These are phyloP conservation scores for Ustilago trichophora DNA, from an alignment of 1,284 basidiomycete species.

Conservation along the genomic window DNA sequence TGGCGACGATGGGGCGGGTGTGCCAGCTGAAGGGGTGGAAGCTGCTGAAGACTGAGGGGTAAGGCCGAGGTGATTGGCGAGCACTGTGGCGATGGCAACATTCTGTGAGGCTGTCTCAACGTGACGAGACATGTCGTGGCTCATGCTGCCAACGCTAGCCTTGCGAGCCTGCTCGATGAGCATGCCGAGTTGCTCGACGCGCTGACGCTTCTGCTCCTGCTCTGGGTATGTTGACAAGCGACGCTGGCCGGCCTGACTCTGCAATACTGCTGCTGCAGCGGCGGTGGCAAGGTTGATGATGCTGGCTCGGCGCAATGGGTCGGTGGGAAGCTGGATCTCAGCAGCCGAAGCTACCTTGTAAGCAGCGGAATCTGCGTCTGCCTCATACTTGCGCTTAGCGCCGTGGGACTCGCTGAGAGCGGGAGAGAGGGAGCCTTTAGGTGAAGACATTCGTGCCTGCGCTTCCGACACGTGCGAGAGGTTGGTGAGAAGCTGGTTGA, in stretches of 20 bases:
- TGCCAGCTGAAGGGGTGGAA: constrained; percentile 16
- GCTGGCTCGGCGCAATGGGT: constrained; percentile 37
- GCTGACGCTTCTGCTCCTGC: constrained; percentile 45
- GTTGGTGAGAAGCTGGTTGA: constrained; percentile 29
- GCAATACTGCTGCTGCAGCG: constrained; percentile 40
- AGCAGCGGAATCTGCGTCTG: constrained; percentile 13
- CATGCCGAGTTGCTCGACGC: constrained; percentile 40
- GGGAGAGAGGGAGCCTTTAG: constrained; percentile 16
- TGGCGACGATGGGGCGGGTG: constrained; percentile 17
- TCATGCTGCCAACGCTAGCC: constrained; percentile 26
- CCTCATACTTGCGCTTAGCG: constrained; percentile 35
- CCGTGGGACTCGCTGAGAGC: constrained; percentile 3
- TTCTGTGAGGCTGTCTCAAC: constrained; percentile 28
- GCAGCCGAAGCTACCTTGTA: constrained; percentile 21
- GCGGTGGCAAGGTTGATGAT: constrained; percentile 49
- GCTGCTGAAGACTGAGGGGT: constrained; percentile 23
- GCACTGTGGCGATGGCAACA: constrained; percentile 32
- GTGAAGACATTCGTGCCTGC: constrained; percentile 19
- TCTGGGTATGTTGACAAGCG: constrained; percentile 26
- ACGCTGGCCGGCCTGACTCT: constrained; percentile 29
- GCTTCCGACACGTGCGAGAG: constrained; percentile 21
- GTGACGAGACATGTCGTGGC: constrained; percentile 21
- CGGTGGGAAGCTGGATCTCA: constrained; percentile 31
- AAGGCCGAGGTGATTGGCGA: constrained; percentile 33
- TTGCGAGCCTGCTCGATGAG: constrained; percentile 46